A percentile compares a stretch with the other conserved stretches of the same genome.
These are phyloP conservation scores for Citeromyces hawaiiensis DNA, from an alignment of 1,139 yeast species.

Conservation along the genomic window DNA sequence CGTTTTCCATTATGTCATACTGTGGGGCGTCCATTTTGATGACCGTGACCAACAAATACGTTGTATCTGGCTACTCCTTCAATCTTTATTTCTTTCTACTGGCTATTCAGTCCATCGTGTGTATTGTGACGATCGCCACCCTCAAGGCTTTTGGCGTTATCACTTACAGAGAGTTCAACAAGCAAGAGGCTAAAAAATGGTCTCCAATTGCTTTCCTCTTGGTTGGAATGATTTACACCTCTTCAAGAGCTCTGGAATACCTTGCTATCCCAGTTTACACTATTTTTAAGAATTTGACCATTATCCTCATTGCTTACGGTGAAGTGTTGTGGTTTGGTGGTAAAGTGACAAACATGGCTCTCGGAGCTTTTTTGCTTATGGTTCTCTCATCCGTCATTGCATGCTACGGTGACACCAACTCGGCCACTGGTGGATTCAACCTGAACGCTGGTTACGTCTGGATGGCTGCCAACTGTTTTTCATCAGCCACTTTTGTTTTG, in stretches of 20 bases:
- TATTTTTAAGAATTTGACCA: slow-evolving; percentile 93
- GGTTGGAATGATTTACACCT: slow-evolving; percentile 92
- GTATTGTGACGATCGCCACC: slow-evolving; percentile 58
- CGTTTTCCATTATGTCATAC: slow-evolving; percentile 74
- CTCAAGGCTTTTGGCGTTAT: slow-evolving; percentile 67
- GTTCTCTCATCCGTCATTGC: slow-evolving; percentile 90
- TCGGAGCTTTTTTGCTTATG: slow-evolving; percentile 80
- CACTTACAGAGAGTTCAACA: slow-evolving; percentile 75
- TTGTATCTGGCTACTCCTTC: slow-evolving; percentile 69
- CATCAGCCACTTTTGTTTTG: slow-evolving; percentile 87
- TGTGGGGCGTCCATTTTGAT: slow-evolving; percentile 88
- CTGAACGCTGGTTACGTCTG: slow-evolving; percentile 83
- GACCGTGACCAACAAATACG: slow-evolving; percentile 97
- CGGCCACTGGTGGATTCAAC: slow-evolving; percentile 24
- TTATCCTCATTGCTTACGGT: slow-evolving; percentile 93
- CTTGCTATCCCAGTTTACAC: slow-evolving; percentile 93
- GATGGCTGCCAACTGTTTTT: slow-evolving; percentile 91
- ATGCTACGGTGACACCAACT: slow-evolving; percentile 68
- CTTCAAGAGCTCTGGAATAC: slow-evolving; percentile 86
- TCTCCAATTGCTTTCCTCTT: slow-evolving; percentile 82
- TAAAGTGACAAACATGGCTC: slow-evolving; percentile 77
- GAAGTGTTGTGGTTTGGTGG: slow-evolving; percentile 98
- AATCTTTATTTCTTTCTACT: slow-evolving; percentile 85
- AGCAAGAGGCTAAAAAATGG: slow-evolving; percentile 88
- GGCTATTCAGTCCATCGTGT: slow-evolving; percentile 71